A percentile compares a stretch with the other conserved stretches of the same genome.
These are phyloP conservation scores for Aspergillus ellipticus DNA, from an alignment of 495 filamentous ascomycete species.

Conservation along the genomic window DNA sequence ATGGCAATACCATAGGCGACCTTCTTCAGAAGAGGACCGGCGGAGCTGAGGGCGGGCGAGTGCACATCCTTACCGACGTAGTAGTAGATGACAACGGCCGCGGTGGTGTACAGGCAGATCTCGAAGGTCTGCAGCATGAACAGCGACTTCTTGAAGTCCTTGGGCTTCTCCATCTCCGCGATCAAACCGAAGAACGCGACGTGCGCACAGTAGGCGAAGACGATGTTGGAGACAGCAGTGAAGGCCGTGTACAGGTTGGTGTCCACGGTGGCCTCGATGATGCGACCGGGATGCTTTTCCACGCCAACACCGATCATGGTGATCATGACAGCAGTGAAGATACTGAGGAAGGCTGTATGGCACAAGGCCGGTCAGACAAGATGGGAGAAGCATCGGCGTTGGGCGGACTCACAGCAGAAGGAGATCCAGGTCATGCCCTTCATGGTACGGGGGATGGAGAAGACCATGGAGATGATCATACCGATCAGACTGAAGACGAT, in stretches of 20 bases:
- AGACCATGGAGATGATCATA: neutral
- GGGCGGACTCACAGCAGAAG: neutral
- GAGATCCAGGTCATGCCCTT: slow-evolving; percentile 4
- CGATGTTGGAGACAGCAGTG: slow-evolving; percentile 33
- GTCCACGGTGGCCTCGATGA: slow-evolving; percentile 15
- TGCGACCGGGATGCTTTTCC: slow-evolving; percentile 21
- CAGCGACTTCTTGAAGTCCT: slow-evolving; percentile 63
- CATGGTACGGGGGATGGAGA: slow-evolving; percentile 1
- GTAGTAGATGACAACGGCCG: slow-evolving; percentile 55
- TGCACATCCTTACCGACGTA: slow-evolving; percentile 67
- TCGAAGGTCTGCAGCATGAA: slow-evolving; percentile 60
- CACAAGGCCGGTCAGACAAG: neutral
- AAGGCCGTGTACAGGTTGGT: slow-evolving; percentile 28
- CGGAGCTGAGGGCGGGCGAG: slow-evolving; percentile 67
- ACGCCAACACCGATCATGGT: slow-evolving; percentile 65
- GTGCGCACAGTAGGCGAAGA: slow-evolving; percentile 52
- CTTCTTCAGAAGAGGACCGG: slow-evolving; percentile 59
- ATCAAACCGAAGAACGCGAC: slow-evolving; percentile 74
- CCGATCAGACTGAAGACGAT: slow-evolving; percentile 2
- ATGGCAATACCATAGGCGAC: slow-evolving; percentile 70
- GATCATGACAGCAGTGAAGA: slow-evolving; percentile 62
- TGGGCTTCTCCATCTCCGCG: slow-evolving; percentile 66
- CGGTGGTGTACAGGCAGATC: slow-evolving; percentile 57
- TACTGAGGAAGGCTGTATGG: slow-evolving; percentile 42
- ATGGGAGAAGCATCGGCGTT: neutral